These are phyloP conservation scores for Penicillium nordicum DNA, from an alignment of 2,329 filamentous ascomycete genomes.

Conservation along the genomic window DNA sequence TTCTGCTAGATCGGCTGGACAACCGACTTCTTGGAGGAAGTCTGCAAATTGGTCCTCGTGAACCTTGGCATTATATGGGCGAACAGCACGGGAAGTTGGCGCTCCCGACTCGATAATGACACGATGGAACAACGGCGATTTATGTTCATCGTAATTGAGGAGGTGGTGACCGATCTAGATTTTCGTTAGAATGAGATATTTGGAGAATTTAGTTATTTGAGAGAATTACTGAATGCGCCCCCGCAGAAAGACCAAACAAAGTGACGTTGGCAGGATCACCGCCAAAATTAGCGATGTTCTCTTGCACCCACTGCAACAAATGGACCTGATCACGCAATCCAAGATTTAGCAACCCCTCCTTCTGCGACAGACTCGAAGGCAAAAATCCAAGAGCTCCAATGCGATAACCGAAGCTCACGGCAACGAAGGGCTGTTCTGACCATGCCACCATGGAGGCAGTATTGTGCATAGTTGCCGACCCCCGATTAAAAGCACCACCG, in stretches of 20 bases:
- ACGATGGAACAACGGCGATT: slow-evolving; percentile 42
- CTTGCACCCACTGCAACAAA: slow-evolving; percentile 30
- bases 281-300: slow-evolving; percentile 25
- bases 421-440: slow-evolving; percentile 44
- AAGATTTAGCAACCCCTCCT: slow-evolving; percentile 51
- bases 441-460: slow-evolving; percentile 61
- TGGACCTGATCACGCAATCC: slow-evolving; percentile 38
- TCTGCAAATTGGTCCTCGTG: slow-evolving; percentile 47
- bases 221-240: slow-evolving; percentile 45
- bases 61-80: slow-evolving; percentile 39
- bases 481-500: slow-evolving; percentile 40
- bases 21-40: slow-evolving; percentile 39
- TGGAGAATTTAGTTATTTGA: not conserved
- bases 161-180: slow-evolving; percentile 66
- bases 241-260: slow-evolving; percentile 40
- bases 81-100: slow-evolving; percentile 47
- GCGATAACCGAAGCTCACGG: slow-evolving; percentile 47
- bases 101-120: slow-evolving; percentile 49
- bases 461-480: slow-evolving; percentile 47
- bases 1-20: slow-evolving; percentile 24
- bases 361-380: slow-evolving; percentile 52
- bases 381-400: slow-evolving; percentile 62
- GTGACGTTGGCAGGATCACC: slow-evolving; percentile 32
- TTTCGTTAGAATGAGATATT: not conserved
- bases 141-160: slow-evolving; percentile 45